Evolutionary conservation across 768 basidiomycete species (phyloP).

Genomic region (Cystobasidiopsis lactophilus): DNA sequence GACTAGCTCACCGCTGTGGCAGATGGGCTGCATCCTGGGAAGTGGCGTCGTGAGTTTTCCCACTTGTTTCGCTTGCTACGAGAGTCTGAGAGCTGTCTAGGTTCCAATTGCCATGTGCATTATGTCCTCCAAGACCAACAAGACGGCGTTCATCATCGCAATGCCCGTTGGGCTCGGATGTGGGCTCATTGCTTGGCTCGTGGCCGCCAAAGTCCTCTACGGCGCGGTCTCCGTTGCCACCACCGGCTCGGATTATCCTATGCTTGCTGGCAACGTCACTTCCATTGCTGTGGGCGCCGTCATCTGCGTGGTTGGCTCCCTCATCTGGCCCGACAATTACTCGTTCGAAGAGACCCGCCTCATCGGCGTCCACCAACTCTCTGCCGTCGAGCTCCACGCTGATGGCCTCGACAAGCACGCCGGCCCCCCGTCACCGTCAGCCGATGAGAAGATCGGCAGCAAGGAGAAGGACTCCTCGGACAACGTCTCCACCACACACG

Average conservation of each 20-base stretch:
- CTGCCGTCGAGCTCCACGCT: constrained; percentile 28
- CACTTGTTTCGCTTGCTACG: too few species aligned
- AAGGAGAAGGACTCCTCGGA: constrained; percentile 7
- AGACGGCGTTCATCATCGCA: constrained; percentile 58
- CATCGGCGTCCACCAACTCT: neutral
- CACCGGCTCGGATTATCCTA: constrained; percentile 29
- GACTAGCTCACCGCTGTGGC: too few species aligned
- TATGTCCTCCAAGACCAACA: constrained; percentile 63
- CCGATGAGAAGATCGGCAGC: constrained; percentile 11
- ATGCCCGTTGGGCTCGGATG: constrained; percentile 19
- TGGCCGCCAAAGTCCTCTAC: constrained; percentile 44
- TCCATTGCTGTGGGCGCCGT: constrained; percentile 63
- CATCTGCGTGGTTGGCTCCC: constrained; percentile 41
- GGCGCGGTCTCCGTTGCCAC: constrained; percentile 44
- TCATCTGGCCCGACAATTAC: constrained; percentile 58
- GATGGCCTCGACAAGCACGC: constrained; percentile 49
- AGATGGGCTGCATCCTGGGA: neutral
- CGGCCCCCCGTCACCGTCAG: constrained; percentile 7
- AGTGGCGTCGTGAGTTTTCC: too few species aligned
- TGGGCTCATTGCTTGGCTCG: constrained; percentile 54
- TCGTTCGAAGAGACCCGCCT: constrained; percentile 41
- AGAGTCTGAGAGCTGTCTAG: neutral
- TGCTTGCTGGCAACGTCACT: constrained; percentile 77
- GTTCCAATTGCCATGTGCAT: constrained; percentile 5
- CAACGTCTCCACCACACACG: neutral